These are phyloP conservation scores for Aspergillus proliferans DNA, from an alignment of 2,329 filamentous ascomycete genomes.

Conservation along the genomic window DNA sequence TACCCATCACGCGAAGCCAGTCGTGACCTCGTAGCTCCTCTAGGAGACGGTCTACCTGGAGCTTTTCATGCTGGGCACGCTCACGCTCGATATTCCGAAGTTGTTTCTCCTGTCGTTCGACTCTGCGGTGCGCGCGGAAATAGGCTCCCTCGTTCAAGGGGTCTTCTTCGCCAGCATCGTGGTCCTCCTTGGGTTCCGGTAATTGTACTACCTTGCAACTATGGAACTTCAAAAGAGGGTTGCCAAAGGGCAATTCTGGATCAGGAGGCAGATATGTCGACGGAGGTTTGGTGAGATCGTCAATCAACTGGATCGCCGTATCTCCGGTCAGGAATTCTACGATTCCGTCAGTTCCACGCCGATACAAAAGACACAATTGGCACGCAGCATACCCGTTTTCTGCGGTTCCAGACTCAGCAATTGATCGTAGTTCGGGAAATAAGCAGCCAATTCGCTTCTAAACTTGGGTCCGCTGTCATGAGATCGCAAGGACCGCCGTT, in stretches of 20 bases:
- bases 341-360: conserved; percentile 1
- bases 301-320: conserved; percentile 65
- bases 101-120: conserved; percentile 62
- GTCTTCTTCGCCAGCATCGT: conserved; percentile 34
- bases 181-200: conserved; percentile 19
- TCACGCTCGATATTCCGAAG: conserved; percentile 63
- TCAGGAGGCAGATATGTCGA: conserved; percentile 15
- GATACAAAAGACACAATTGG: background rate
- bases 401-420: conserved; percentile 79
- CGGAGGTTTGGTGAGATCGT: conserved; percentile 44
- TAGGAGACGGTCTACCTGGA: conserved; percentile 60
- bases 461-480: conserved; percentile 74
- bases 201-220: conserved; percentile 41
- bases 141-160: conserved; percentile 53
- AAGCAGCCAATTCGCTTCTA: conserved; percentile 85
- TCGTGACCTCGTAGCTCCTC: conserved; percentile 84
- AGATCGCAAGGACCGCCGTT: conserved; percentile 74
- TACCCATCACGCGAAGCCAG: conserved; percentile 87
- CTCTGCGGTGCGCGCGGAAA: conserved; percentile 53
- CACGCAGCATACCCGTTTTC: conserved; percentile 58
- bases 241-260: conserved; percentile 25
- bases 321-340: conserved; percentile 66
- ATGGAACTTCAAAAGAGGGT: conserved; percentile 33
- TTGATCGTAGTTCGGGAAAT: conserved; percentile 92
- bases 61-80: conserved; percentile 60